Percentiles rank a stretch among this genome's conserved stretches.
Conservation (phyloP, 164 flowering plant genomes). For the Aristolochia contorta region DNA sequence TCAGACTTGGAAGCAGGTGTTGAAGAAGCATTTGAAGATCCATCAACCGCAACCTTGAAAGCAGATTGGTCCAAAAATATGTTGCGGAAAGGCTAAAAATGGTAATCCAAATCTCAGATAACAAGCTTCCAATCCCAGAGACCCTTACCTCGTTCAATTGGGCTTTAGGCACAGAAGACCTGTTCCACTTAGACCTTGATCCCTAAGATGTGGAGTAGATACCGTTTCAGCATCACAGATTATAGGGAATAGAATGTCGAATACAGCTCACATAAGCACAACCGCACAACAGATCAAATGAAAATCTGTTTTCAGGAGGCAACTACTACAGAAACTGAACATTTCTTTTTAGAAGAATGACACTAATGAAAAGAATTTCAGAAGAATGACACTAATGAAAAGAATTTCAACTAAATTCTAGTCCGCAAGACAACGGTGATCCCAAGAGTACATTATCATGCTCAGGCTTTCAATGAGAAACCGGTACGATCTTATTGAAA, state of each 20-base stretch:
- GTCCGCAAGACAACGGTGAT: too few species aligned
- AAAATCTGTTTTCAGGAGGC: too few species aligned
- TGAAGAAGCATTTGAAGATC: constrained; percentile 32
- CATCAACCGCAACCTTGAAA: constrained; percentile 47
- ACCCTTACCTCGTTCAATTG: constrained; percentile 46
- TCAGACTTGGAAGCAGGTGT: constrained; percentile 20
- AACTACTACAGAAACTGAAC: too few species aligned
- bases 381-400: too few species aligned
- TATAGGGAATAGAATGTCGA: neutral
- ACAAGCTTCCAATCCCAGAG: constrained; percentile 13
- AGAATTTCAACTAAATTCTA: too few species aligned
- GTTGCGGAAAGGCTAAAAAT: constrained; percentile 14
- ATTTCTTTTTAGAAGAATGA: too few species aligned
- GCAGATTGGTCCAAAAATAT: constrained; percentile 21
- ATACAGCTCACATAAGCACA: neutral
- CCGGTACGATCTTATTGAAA: too few species aligned
- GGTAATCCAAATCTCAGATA: constrained; percentile 19
- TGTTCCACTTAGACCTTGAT: constrained; percentile 19
- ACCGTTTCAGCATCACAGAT: neutral
- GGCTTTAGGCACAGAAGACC: constrained; percentile 30
- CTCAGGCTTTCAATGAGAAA: too few species aligned
- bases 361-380: too few species aligned
- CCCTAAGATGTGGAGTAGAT: constrained; percentile 16
- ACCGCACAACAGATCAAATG: neutral
- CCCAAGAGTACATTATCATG: too few species aligned